Base-by-base conservation (phyloP, 495 filamentous ascomycete genomes). In the Penicillium lividum region DNA sequence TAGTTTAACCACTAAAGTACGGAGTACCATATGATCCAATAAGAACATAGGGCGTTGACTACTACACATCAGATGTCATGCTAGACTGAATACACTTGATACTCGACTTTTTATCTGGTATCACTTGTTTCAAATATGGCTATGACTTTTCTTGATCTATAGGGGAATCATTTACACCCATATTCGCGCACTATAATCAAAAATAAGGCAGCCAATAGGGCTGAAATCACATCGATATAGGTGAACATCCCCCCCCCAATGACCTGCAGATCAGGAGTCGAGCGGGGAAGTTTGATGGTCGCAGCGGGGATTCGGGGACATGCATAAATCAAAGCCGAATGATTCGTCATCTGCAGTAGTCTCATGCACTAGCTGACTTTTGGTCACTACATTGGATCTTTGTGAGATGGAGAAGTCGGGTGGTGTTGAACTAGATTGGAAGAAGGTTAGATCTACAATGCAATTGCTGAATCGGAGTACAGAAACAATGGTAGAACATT, bases 341-440 rank as follows among this genome's bases (percentile, higher is more conserved):
- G 48, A 57, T 57, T 57, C 47, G 55, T 57, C 55, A 57, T 51
- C 48, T 55, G 51, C 51, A 53, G 45, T 56, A 49, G 44, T 29
- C 11, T 22, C 54, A 33, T n/a, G 54, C 30, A 16, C 43, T 47
- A 56, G 15, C 16, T 28, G 13, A 22, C 18, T 25, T 36, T 56
- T 30, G 45, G 54, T 31, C 5, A 9, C 7, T 25, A 47, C 3
- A 10, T 4, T 25, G 44, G 25, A 7, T 25, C n/a, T 28, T 48
- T 3, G 38, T n/a, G 38, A 40, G 15, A 40, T 13, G 15, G 38
- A 16, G 4, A 16, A 16, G 13, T 40, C 38, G 38, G 38, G 38
- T 13, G 38, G 38, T 13, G 15, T 40, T 40, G 4, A 40, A 40
- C 3, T 40, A 36, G 15, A 40, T 40, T 4, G 38, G 38, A 40